Percentiles rank a stretch among this genome's conserved stretches.
Evolutionary conservation across 2,329 filamentous ascomycete genomes (phyloP).

Genomic region (Teratosphaeria gauchensis): DNA sequence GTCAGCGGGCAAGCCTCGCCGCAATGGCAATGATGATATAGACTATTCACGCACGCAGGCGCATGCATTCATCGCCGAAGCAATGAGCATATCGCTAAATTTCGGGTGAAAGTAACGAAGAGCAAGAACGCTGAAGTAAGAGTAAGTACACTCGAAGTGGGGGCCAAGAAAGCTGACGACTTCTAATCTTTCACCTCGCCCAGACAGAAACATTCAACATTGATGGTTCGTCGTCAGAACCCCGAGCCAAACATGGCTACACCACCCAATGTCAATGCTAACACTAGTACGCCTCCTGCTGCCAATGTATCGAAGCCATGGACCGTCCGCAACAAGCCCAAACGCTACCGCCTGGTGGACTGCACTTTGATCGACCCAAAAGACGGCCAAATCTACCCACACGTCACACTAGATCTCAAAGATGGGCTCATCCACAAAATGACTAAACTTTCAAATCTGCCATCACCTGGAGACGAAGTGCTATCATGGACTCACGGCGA

Average conservation of each 20-base stretch:
- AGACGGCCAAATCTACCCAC: slow-evolving; percentile 20
- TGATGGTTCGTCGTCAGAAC: background rate
- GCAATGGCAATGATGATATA: background rate
- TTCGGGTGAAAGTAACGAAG: background rate
- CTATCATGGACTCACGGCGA: slow-evolving; percentile 17
- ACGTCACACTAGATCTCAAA: slow-evolving; percentile 23
- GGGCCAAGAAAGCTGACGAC: background rate
- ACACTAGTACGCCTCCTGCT: background rate
- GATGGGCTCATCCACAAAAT: slow-evolving; percentile 21
- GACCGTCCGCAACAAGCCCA: slow-evolving; percentile 1
- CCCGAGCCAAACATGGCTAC: background rate
- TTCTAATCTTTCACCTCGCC: background rate
- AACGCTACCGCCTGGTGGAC: slow-evolving; percentile 11
- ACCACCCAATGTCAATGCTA: background rate
- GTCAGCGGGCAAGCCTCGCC: no score
- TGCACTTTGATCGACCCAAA: slow-evolving; percentile 19
- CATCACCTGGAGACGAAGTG: slow-evolving; percentile 19
- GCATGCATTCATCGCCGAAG: background rate
- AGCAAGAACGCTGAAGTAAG: background rate
- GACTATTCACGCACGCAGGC: background rate
- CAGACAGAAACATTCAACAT: background rate
- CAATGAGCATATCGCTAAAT: background rate
- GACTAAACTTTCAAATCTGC: slow-evolving; percentile 17
- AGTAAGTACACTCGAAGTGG: background rate
- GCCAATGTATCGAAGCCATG: slow-evolving; percentile 6